Evolutionary conservation across 305 asterid genomes (phyloP), one percentile per base, ranked within the genome.

Genomic region (Fraxinus platypoda): DNA sequence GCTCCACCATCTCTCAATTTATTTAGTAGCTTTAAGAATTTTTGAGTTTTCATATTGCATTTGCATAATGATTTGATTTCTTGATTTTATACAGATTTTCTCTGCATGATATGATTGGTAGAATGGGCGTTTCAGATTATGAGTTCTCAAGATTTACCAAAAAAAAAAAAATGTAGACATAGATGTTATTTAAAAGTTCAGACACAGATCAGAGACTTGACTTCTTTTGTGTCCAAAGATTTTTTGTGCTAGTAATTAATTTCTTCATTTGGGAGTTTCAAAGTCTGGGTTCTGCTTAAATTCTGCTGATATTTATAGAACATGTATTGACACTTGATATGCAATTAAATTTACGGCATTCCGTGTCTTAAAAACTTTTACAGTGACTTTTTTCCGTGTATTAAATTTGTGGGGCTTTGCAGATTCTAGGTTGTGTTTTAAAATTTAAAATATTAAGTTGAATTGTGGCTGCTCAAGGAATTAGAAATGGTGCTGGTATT

Each of bases 401-500:
- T 25, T 11, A 13, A 68, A 28, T 68, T 68, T 68, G 74, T 68
- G 35, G 54, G 49, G 82, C 81, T 76, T 77, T 81, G 74, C 66
- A 73, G 84, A 76, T 75, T 78, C 70, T 76, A 74, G 89, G 85
- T 57, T 81, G 75, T 72, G 81, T 68, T 74, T 79, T 64, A 43
- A 77, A 82, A 81, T 80, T 81, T 35, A 12, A 23, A 43, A 66
- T 52, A 74, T 54, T 28, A 34, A 64, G 74, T 37, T 31, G 41
- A 78, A 30, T 79, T 78, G 77, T 54, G 78, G 75, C 68, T 54
- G 28, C 76, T 78, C 68, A 38, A 81, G 43, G 84, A 41, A 74
- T 49, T 75, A 72, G 86, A 74, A 70, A 96, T 96, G 99, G 99
- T 94, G 86, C 87, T 96, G 84, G 98, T 96, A 23, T 89, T 96